A percentile compares a stretch with the other conserved stretches of the same genome.
phyloP scores from a whole-genome alignment of 805 yeast species.

The Yarrowia keelungensis region DNA sequence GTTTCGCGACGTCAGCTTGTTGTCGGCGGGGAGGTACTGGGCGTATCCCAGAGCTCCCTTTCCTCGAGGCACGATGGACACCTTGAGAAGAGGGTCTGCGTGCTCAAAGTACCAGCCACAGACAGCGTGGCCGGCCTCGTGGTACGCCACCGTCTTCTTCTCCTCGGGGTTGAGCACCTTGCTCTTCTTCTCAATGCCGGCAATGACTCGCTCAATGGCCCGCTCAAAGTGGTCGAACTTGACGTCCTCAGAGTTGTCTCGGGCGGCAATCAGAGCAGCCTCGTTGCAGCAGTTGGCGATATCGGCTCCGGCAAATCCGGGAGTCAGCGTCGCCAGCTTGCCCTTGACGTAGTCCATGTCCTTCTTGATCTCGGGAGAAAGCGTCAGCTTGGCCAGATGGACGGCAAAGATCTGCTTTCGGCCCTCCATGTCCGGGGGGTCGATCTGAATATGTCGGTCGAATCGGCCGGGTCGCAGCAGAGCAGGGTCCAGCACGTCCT shows the following conservation, averaged over 20 bases:
- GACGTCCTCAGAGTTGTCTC: slow-evolving; percentile 69
- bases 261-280: slow-evolving; percentile 92
- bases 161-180: slow-evolving; percentile 80
- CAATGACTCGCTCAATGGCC: slow-evolving; percentile 93
- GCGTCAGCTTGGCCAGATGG: slow-evolving; percentile 68
- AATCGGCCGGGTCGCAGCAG: slow-evolving; percentile 94
- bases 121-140: slow-evolving; percentile 96
- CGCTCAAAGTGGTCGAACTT: slow-evolving; percentile 79
- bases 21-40: slow-evolving; percentile 90
- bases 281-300: slow-evolving; percentile 94
- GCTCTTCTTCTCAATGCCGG: slow-evolving; percentile 89
- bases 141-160: slow-evolving; percentile 86
- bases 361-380: slow-evolving; percentile 51
- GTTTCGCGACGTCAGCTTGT: slow-evolving; percentile 74
- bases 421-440: slow-evolving; percentile 87
- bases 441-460: slow-evolving; percentile 86
- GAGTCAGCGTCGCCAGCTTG: slow-evolving; percentile 87
- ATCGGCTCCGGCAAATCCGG: slow-evolving; percentile 96
- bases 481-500: slow-evolving; percentile 89
- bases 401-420: slow-evolving; percentile 86
- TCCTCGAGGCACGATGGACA: slow-evolving; percentile 94
- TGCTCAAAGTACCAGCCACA: slow-evolving; percentile 90
- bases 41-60: slow-evolving; percentile 97
- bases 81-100: slow-evolving; percentile 92
- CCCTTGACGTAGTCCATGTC: slow-evolving; percentile 66